phyloP scores from a whole-genome alignment of 768 basidiomycete species.

The Dictyophora rubrovolvata region DNA sequence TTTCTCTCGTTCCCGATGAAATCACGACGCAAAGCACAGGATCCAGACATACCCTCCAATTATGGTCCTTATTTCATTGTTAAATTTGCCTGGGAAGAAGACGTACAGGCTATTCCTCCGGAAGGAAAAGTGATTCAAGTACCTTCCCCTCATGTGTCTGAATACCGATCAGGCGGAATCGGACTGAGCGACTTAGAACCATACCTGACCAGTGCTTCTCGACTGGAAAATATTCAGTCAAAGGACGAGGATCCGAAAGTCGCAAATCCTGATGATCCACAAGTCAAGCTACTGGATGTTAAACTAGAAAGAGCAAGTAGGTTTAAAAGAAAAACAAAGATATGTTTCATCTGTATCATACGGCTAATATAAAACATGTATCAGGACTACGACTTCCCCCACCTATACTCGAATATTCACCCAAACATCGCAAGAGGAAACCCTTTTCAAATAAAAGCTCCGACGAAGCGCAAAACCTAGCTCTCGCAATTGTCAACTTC shows the following conservation, averaged over 20 bases:
- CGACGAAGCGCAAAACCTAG: not conserved
- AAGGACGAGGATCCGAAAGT: not conserved
- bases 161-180: slow-evolving; percentile 22
- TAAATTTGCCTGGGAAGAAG: slow-evolving; percentile 35
- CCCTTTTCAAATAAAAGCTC: not conserved
- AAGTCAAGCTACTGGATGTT: slow-evolving; percentile 1
- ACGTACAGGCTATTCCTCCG: slow-evolving; percentile 26
- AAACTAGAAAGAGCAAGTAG: slow-evolving; percentile 4
- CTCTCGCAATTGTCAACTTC: not conserved
- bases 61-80: slow-evolving; percentile 36
- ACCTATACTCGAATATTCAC: not conserved
- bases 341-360: too few relatives aligned
- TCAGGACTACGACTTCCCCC: not conserved
- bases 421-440: not conserved
- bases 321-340: not conserved
- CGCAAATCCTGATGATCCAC: not conserved
- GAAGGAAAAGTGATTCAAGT: slow-evolving; percentile 23
- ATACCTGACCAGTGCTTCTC: slow-evolving; percentile 15
- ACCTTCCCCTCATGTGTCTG: slow-evolving; percentile 16
- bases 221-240: not conserved
- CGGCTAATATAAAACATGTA: not conserved
- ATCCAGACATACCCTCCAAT: slow-evolving; percentile 32
- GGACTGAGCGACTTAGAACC: slow-evolving; percentile 22
- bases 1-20: not conserved
- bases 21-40: slow-evolving; percentile 23